A percentile compares a stretch with the other conserved stretches of the same genome.
Conservation (phyloP, 2,329 filamentous ascomycete genomes). For the Cyclaneusma minus region DNA sequence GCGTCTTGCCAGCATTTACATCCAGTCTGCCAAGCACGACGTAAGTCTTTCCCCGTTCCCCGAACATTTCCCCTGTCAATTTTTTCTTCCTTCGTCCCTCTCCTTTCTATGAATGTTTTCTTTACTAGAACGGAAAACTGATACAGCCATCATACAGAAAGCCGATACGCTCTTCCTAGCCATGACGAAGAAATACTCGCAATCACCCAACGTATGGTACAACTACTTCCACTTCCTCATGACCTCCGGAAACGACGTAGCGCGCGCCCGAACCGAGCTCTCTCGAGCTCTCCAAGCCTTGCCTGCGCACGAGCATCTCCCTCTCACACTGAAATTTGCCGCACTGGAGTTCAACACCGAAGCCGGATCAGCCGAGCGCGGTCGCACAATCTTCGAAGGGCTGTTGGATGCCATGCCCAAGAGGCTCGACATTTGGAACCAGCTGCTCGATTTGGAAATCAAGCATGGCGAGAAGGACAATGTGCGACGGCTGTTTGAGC, state of each 20-base stretch:
- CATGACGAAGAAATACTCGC: conserved; percentile 76
- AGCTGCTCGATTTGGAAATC: conserved; percentile 75
- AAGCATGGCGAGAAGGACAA: conserved; percentile 38
- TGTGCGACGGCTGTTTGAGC: conserved; percentile 67
- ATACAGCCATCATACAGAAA: conserved; percentile 36
- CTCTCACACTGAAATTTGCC: conserved; percentile 75
- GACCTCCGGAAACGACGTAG: conserved; percentile 51
- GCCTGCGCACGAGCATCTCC: conserved; percentile 45
- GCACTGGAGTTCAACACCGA: conserved; percentile 79
- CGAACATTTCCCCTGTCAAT: conserved; percentile 1
- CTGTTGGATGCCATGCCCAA: conserved; percentile 75
- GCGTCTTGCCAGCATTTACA: conserved; percentile 84
- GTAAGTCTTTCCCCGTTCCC: conserved; percentile 32
- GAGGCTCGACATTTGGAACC: conserved; percentile 84
- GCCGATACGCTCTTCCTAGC: conserved; percentile 77
- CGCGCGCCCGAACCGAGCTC: conserved; percentile 64
- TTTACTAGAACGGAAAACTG: background rate
- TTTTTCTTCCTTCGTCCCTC: conserved; percentile 1
- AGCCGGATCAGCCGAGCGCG: conserved; percentile 74
- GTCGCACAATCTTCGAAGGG: conserved; percentile 86
- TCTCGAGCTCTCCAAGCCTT: conserved; percentile 76
- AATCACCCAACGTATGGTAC: conserved; percentile 68
- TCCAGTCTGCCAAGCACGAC: conserved; percentile 72
- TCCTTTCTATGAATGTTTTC: conserved; percentile 3
- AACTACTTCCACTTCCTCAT: conserved; percentile 94